Evolutionary conservation across 768 basidiomycete species (phyloP), one percentile per base, ranked within the genome.

Genomic region (Tylopilus plumbeoviolaceoides): DNA sequence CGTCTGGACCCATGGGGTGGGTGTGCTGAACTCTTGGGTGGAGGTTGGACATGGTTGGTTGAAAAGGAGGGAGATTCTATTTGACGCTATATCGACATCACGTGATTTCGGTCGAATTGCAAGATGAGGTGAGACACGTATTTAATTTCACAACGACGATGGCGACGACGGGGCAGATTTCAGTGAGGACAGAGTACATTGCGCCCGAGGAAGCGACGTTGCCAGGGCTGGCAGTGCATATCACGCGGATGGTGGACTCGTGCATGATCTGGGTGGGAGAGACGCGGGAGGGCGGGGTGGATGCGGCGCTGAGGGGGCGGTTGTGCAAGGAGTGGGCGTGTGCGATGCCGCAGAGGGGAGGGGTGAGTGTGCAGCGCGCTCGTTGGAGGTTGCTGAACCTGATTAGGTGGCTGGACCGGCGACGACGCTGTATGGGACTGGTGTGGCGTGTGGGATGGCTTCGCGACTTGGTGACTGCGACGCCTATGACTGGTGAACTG

Each of bases 191-290:
- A 44, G 74, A 69, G 49, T 78, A 80, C 59, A 59, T 86, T 53
- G 64, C 75, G 27, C 70, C 83, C 7, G 67, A 73, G 33, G 79
- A 83, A 56, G 68, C 74, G 43, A 73, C 77, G 17, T 65, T 79
- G 44, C 84, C 85, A 15, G 76, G 78, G 42, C 73, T 89, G 39
- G 84, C 73, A 17, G 71, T 92, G 51, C 85, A 89, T 57, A 72
- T 86, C 55, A 90, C 83, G 42, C 71, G 71, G 55, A 68, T 92
- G 50, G 80, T 81, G 44, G 82, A 82, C 60, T 84, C 86, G 51
- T 90, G 85, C 70, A 90, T 92, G 88, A 62, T 92, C 47, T 92
- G 90, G 90, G 73, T 85, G 30, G 89, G 89, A 1, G 73, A 69
- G n/a, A 82, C 81, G 18, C 78, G 80, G 25, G 72, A 70, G 38